Evolutionary conservation across 2,329 filamentous ascomycete genomes (phyloP).

Genomic region (Myrmaecium sp.): DNA sequence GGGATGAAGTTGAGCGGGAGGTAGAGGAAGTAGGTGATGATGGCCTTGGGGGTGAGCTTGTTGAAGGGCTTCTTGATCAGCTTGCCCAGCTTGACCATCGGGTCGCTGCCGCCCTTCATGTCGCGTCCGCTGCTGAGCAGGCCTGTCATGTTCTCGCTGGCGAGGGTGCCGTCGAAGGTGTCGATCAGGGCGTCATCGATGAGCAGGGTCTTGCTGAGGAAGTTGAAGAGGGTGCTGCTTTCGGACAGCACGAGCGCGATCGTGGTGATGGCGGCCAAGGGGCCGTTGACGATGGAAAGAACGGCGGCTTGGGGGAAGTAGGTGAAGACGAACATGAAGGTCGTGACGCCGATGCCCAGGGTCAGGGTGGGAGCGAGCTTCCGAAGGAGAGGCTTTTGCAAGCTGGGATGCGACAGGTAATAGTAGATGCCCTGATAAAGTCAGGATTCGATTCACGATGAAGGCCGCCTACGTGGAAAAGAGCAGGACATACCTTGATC

Average conservation of each 20-base stretch:
- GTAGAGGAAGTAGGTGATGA: conserved; percentile 70
- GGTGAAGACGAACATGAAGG: conserved; percentile 72
- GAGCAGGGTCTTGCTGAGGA: conserved; percentile 52
- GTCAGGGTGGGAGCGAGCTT: conserved; percentile 45
- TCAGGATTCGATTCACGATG: conserved; percentile 4
- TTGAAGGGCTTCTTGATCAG: conserved; percentile 37
- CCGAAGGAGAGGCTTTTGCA: conserved; percentile 42
- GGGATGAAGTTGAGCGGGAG: conserved; percentile 88
- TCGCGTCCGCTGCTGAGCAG: conserved; percentile 63
- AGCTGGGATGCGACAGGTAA: conserved; percentile 37
- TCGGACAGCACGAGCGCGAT: conserved; percentile 44
- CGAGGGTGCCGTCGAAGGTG: conserved; percentile 63
- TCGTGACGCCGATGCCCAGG: conserved; percentile 55
- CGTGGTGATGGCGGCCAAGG: conserved; percentile 57
- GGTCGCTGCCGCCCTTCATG: conserved; percentile 39
- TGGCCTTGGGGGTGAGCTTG: conserved; percentile 35
- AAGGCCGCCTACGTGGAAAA: not conserved
- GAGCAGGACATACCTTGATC: conserved; percentile 39
- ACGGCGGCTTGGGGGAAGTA: conserved; percentile 74
- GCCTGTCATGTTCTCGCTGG: conserved; percentile 35
- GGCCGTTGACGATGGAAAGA: conserved; percentile 71
- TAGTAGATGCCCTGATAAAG: conserved; percentile 39
- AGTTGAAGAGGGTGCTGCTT: conserved; percentile 30
- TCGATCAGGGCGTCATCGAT: conserved; percentile 72
- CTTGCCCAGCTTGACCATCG: conserved; percentile 39